Base-by-base conservation (phyloP, 805 yeast genomes). In the Suhomyces prunicola region DNA sequence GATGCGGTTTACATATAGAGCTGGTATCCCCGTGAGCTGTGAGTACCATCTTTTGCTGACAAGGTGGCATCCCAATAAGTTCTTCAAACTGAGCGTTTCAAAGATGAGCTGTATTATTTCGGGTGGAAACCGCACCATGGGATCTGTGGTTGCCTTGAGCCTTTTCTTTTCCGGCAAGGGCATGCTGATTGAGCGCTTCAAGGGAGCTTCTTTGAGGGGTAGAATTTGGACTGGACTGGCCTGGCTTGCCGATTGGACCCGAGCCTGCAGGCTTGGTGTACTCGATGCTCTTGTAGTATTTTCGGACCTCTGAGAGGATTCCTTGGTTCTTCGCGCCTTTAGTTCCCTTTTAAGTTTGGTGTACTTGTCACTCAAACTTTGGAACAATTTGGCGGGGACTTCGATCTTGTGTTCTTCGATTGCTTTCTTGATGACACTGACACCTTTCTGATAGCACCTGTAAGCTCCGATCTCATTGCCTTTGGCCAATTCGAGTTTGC, bases 31-130 rank as follows among this genome's bases (percentile, higher is more conserved):
- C 5, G 60, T 57, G 12, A 75, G 61, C 1, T 61, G 47, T 6
- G 48, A 15, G 52, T 73, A 68, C 79, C 79, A 75, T 13, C 31
- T 39, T 51, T 58, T 66, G 46, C 68, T 63, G 35, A 75, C 79
- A 27, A 64, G 52, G 52, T 65, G 78, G 45, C 73, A 70, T 6
- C 52, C 41, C 8, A 72, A 60, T 4, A 71, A 29, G 5, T 53
- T 48, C 17, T 56, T 61, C 6, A 68, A 50, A 1, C 68, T 55
- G 6, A 72, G 51, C 3, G 54, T 39, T 12, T 42, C 5, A 53
- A 73, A 73, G 1, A 75, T 61, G 2, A 50, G 9, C 27, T 62
- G 66, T 4, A 74, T 57, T 2, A 73, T 46, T 35, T 75, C 79
- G 2, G 50, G 31, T 0, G 76, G 72, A 1, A 74, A 55, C n/a